These are phyloP conservation scores for Coniochaeta sp. DNA, from an alignment of 2,329 filamentous ascomycete species.

Conservation along the genomic window DNA sequence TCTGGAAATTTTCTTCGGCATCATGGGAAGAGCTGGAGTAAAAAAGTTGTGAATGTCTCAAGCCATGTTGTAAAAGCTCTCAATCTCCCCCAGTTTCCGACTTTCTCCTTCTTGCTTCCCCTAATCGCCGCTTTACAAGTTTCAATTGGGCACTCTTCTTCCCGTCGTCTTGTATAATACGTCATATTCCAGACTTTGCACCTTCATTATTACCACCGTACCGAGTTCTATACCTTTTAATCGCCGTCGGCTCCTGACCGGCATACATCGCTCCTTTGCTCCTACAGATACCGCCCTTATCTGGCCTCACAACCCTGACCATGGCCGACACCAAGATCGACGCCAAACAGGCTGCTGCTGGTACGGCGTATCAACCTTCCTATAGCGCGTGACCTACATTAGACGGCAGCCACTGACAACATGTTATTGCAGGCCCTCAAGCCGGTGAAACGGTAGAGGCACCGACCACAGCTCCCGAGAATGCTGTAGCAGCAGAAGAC, in stretches of 20 bases:
- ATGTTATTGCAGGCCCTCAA: constrained; percentile 6
- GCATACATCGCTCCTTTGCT: background rate
- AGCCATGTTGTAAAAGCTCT: constrained; percentile 1
- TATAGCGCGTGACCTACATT: background rate
- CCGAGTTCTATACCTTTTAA: background rate
- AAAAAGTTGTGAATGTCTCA: background rate
- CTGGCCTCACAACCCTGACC: background rate
- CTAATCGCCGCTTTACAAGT: background rate
- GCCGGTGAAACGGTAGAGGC: constrained; percentile 8
- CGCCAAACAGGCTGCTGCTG: background rate
- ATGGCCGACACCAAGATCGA: background rate
- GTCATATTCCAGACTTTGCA: background rate
- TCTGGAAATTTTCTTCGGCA: constrained; percentile 3
- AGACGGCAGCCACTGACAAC: background rate
- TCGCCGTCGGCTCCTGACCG: background rate
- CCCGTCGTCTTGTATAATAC: background rate
- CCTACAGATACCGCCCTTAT: background rate
- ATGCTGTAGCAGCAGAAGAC: constrained; percentile 14
- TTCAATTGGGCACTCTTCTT: constrained; percentile 1
- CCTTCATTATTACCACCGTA: background rate
- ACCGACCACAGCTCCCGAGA: constrained; percentile 7
- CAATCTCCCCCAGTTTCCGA: background rate
- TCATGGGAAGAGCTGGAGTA: constrained; percentile 2
- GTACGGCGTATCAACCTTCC: background rate
- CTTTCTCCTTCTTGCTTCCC: constrained; percentile 1